phyloP scores from a whole-genome alignment of 352 stramenopile genomes.

The Blastocystis sp. region DNA sequence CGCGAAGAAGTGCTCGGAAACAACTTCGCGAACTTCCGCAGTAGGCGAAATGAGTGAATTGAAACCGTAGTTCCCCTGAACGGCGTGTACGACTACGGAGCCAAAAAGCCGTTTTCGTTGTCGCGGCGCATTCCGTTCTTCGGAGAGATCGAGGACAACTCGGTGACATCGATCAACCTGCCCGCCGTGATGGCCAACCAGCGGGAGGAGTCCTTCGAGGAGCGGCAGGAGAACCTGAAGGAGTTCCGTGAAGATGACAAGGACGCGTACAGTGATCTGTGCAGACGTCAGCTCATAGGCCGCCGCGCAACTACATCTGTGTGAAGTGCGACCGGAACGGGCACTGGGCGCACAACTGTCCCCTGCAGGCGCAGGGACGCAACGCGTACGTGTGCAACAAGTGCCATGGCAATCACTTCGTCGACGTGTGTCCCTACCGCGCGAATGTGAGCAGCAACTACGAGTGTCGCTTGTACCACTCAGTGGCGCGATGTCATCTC shows the following conservation, averaged over 20 bases:
- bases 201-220: slow-evolving; percentile 6
- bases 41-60: background rate
- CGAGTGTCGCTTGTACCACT: slow-evolving; percentile 27
- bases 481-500: background rate
- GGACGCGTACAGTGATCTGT: background rate
- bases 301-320: slow-evolving; percentile 59
- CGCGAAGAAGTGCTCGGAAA: slow-evolving; percentile 43
- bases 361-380: background rate
- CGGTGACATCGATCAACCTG: slow-evolving; percentile 36
- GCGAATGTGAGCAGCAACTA: slow-evolving; percentile 13
- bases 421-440: slow-evolving; percentile 53
- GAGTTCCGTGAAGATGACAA: slow-evolving; percentile 37
- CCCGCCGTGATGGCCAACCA: background rate
- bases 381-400: slow-evolving; percentile 12
- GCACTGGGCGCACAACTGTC: slow-evolving; percentile 49
- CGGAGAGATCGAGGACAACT: background rate
- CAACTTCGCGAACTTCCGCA: slow-evolving; percentile 44
- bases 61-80: slow-evolving; percentile 18
- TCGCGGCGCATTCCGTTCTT: slow-evolving; percentile 15
- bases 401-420: slow-evolving; percentile 43
- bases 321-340: slow-evolving; percentile 37
- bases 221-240: slow-evolving; percentile 5
- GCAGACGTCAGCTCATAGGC: background rate
- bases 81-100: background rate
- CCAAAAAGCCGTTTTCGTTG: slow-evolving; percentile 14